Percentiles rank a stretch among this genome's conserved stretches.
Conservation (phyloP, 768 basidiomycete genomes). For the Leccinum truebloodii region DNA sequence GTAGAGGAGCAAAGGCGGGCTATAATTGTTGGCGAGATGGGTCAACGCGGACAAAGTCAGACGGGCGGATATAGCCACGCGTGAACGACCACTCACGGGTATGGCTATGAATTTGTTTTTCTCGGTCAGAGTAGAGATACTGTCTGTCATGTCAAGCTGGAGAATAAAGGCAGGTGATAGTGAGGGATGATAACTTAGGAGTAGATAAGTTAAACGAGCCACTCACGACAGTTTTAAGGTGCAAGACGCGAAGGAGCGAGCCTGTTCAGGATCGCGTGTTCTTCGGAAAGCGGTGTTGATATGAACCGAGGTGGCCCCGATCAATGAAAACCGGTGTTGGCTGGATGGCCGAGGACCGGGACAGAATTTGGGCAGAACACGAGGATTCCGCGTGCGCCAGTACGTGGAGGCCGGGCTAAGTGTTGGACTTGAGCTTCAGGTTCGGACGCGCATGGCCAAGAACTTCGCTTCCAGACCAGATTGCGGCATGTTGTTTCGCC, state of each 20-base stretch:
- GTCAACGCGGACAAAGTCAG: background rate
- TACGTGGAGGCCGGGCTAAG: background rate
- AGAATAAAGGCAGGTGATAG: background rate
- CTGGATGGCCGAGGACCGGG: background rate
- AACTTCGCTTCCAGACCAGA: background rate
- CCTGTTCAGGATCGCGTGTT: background rate
- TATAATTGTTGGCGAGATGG: background rate
- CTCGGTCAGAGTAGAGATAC: background rate
- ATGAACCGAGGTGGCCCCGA: background rate
- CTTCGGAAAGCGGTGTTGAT: no score
- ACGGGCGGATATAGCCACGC: background rate
- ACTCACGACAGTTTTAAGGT: background rate
- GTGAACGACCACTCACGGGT: slow-evolving; percentile 14
- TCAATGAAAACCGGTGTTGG: background rate
- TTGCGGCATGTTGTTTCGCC: background rate
- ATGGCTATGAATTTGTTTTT: background rate
- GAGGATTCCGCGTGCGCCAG: background rate
- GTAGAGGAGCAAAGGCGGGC: slow-evolving; percentile 10
- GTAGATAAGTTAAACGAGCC: background rate
- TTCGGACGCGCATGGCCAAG: background rate
- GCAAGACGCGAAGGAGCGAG: background rate
- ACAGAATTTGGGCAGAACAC: background rate
- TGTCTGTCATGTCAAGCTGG: slow-evolving; percentile 9
- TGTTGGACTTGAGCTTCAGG: background rate
- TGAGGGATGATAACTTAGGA: background rate